A percentile compares a stretch with the other conserved stretches of the same genome.
phyloP scores from a whole-genome alignment of 1,284 basidiomycete species.

The Rhizoctonia solani region DNA sequence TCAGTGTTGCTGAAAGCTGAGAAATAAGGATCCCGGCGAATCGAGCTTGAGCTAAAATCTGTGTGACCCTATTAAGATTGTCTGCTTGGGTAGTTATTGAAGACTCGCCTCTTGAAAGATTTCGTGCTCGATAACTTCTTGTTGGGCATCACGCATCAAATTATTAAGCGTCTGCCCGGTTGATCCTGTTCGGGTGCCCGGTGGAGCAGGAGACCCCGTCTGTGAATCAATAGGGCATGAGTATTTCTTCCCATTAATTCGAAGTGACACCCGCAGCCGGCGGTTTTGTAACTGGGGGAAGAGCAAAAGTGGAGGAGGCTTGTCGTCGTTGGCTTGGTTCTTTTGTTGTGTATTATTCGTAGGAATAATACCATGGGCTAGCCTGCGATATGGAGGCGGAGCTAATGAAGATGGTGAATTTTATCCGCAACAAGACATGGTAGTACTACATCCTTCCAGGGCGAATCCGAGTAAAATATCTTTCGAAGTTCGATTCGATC shows the following conservation, averaged over 20 bases:
- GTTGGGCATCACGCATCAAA: constrained; percentile 61
- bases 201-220: neutral
- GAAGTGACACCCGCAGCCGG: constrained; percentile 33
- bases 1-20: constrained; percentile 71
- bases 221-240: constrained; percentile 19
- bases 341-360: constrained; percentile 13
- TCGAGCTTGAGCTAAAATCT: constrained; percentile 60
- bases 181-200: constrained; percentile 7
- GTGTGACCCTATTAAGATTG: too few relatives aligned
- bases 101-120: constrained; percentile 60
- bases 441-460: constrained; percentile 20
- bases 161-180: constrained; percentile 48
- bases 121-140: constrained; percentile 75
- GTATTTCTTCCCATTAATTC: constrained; percentile 6
- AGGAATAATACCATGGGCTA: constrained; percentile 24
- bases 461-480: constrained; percentile 28
- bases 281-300: constrained; percentile 30
- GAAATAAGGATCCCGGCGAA: constrained; percentile 70
- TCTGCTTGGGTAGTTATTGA: neutral
- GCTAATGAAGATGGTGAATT: neutral
- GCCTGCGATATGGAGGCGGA: constrained; percentile 9
- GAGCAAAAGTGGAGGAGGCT: constrained; percentile 18
- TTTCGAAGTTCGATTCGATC: constrained; percentile 15
- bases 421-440: neutral
- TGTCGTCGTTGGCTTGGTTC: neutral